Evolutionary conservation across 768 basidiomycete species (phyloP), one percentile per base, ranked within the genome.

Genomic region (Leccinum disarticulatum): DNA sequence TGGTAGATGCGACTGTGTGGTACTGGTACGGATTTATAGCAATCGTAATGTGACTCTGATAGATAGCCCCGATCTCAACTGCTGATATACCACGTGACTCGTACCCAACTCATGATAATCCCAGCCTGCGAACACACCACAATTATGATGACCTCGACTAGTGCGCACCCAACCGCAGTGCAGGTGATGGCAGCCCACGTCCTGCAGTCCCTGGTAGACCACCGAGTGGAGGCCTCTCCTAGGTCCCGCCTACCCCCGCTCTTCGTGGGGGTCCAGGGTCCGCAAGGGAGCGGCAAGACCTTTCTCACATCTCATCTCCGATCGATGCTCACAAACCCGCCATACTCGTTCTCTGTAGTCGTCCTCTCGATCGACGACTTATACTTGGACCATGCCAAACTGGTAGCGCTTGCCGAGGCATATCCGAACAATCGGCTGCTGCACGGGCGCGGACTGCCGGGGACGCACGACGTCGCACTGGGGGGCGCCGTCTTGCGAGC

Each of bases 271-370:
- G 69, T 97, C 15, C 95, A 97, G 75, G 95, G 95, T 1, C 94
- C 95, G 0, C 95, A 98, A 74, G 95, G 95, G 11, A 91, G 90
- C 55, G 95, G 95, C 35, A 98, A 98, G 77, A 89, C 94, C 0
- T 93, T 83, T 69, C 79, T 93, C 28, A 86, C 91, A 5, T 78
- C 80, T 6, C 81, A 78, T 30, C 78, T 95, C 30, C 71, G 81
- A 67, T 60, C 68, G 64, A 31, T 68, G 64, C 71, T 81, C 77
- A 52, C 75, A 76, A 50, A 70, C 74, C 25, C 79, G 5, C 84
- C 83, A 3, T 72, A 83, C 58, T 70, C 76, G 5, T 80, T 91
- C 13, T 80, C 79, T 17, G 81, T 87, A 36, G 85, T 80, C 4
- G 80, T 87, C 10, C 77, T 93, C 15, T 92, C 90, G 33, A 83